These are phyloP conservation scores for Epichloe elymi DNA, from an alignment of 2,329 filamentous ascomycete species.

Conservation along the genomic window DNA sequence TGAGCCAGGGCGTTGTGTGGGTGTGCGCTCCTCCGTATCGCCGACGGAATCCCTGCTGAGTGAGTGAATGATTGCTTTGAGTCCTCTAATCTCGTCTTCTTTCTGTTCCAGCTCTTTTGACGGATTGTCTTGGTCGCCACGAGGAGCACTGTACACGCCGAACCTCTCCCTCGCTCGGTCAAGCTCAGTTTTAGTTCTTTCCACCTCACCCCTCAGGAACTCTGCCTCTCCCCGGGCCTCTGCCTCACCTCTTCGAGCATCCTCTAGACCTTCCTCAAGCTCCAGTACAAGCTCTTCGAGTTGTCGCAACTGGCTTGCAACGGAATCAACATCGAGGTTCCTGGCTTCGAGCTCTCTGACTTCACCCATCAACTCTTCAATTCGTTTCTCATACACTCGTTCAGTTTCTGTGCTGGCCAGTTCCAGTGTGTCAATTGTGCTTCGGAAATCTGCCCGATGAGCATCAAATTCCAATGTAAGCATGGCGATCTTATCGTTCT, in stretches of 20 bases:
- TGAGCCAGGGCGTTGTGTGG: conserved; percentile 20
- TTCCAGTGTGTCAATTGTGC: conserved; percentile 92
- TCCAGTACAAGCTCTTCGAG: conserved; percentile 93
- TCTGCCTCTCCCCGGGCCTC: conserved; percentile 94
- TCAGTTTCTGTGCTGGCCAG: conserved; percentile 92
- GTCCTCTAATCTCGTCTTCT: conserved; percentile 90
- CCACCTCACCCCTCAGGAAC: conserved; percentile 87
- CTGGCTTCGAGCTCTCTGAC: conserved; percentile 70
- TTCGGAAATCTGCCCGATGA: conserved; percentile 89
- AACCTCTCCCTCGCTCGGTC: conserved; percentile 79
- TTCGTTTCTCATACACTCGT: conserved; percentile 86
- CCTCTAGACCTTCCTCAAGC: conserved; percentile 90
- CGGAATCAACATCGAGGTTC: conserved; percentile 79
- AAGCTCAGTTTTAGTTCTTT: conserved; percentile 77
- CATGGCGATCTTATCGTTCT: conserved; percentile 91
- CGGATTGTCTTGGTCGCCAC: conserved; percentile 31
- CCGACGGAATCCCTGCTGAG: conserved; percentile 65
- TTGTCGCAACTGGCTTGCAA: conserved; percentile 85
- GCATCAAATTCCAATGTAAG: conserved; percentile 90
- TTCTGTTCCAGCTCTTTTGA: conserved; percentile 80
- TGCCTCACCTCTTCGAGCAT: conserved; percentile 84
- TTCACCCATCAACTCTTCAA: conserved; percentile 74
- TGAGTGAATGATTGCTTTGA: conserved; percentile 97
- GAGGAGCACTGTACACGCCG: conserved; percentile 20
- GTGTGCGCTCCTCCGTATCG: conserved; percentile 21